Base-by-base conservation (phyloP, 805 yeast genomes). In the Ogataea salicorniae region DNA sequence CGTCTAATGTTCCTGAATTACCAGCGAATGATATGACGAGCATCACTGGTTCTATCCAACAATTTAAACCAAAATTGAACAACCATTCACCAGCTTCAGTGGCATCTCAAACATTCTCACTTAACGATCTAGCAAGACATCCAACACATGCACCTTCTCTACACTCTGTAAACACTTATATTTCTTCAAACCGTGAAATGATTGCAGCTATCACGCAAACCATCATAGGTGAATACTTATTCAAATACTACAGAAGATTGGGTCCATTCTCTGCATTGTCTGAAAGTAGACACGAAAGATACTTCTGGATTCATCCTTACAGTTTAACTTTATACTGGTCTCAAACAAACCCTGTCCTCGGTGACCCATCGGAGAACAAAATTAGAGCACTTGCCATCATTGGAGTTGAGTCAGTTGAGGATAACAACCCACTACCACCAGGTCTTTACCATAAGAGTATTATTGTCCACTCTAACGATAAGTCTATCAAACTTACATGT, bases 221-320 rank as follows among this genome's bases (percentile, higher is more conserved):
- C 4, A 90, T 92, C 39, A 86, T 91, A 64, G 99, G 99, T 45
- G 98, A 92, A 62, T 87, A 81, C 54, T 71, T 91, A 48, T 83
- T 76, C 77, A 92, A 92, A 66, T 91, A 91, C 63, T 87, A 84
- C 63, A 81, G 94, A 49, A 80, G 81, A 51, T 67, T 85, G 45
- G 91, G 91, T 1, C 84, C 90, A 15, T 72, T 87, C 43, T 83
- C 88, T 36, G 75, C 84, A 1, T 75, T 88, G 18, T 78, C 92
- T 0, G 94, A 89, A 43, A 77, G 79, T 38, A 78, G 97, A 50
- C 99, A 92, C 61, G 94, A 86, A 61, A 77, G 97, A 54, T 92
- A 80, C 69, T 92, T 92, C 75, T 94, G 98, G 98, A 80, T 94
- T 40, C 96, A 92, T 67, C 98, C 99, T 3, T 91, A 91, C 66